Conservation (phyloP, 768 basidiomycete genomes). For the Russula vinacea region DNA sequence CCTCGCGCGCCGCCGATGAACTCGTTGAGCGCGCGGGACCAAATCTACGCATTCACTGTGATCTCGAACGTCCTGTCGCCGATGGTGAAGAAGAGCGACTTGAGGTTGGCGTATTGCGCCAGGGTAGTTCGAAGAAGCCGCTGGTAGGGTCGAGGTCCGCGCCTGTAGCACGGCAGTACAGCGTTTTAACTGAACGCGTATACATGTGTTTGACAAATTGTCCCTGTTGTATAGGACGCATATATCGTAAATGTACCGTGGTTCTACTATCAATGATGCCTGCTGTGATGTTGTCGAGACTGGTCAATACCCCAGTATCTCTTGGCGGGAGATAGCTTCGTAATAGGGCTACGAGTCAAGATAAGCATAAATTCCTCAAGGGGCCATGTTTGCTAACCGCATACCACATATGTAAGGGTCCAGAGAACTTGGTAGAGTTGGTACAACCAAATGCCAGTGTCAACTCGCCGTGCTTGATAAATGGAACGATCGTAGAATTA, state of each 20-base stretch:
- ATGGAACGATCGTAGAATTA: constrained; percentile 33
- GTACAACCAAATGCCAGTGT: constrained; percentile 40
- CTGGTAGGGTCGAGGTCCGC: constrained; percentile 34
- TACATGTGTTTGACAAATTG: constrained; percentile 26
- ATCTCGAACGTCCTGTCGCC: constrained; percentile 39
- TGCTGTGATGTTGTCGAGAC: constrained; percentile 33
- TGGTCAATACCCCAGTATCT: constrained; percentile 42
- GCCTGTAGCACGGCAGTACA: constrained; percentile 37
- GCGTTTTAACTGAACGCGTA: constrained; percentile 37
- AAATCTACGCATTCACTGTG: constrained; percentile 46
- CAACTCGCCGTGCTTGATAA: constrained; percentile 37
- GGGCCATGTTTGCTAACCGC: too few relatives aligned
- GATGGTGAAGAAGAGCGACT: too few relatives aligned
- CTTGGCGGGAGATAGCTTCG: too few relatives aligned
- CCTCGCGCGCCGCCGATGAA: constrained; percentile 41
- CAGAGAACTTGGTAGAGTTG: constrained; percentile 37
- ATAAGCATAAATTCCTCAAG: too few relatives aligned
- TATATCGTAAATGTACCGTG: constrained; percentile 32
- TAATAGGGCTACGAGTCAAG: too few relatives aligned
- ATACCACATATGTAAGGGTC: too few relatives aligned
- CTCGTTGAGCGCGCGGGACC: constrained; percentile 44
- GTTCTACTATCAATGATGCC: constrained; percentile 42
- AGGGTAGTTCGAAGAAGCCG: constrained; percentile 37
- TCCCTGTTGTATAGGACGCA: constrained; percentile 15
- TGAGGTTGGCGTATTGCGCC: too few relatives aligned